A percentile compares a stretch with the other conserved stretches of the same genome.
Evolutionary conservation across 1,284 basidiomycete genomes (phyloP).

Genomic region (Ustilago esculenta): DNA sequence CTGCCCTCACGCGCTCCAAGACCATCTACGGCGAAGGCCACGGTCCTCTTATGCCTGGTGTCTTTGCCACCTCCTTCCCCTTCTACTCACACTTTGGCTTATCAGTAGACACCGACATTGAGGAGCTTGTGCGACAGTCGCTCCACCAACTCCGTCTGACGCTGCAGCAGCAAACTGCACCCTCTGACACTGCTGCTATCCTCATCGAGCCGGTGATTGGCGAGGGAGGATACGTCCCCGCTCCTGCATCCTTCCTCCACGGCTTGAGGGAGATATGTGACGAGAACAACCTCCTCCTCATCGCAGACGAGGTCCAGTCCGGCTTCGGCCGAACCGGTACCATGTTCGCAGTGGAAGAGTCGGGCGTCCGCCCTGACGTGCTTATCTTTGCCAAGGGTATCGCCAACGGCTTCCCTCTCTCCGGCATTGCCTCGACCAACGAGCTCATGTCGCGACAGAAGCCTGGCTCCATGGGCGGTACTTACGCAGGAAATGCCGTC

Average conservation of each 20-base stretch:
- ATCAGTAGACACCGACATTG: slow-evolving; percentile 73
- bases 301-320: slow-evolving; percentile 98
- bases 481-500: slow-evolving; percentile 64
- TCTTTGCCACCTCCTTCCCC: slow-evolving; percentile 83
- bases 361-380: slow-evolving; percentile 83
- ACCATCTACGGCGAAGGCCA: slow-evolving; percentile 84
- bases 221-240: slow-evolving; percentile 91
- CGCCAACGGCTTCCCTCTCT: slow-evolving; percentile 92
- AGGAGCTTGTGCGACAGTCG: slow-evolving; percentile 76
- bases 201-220: slow-evolving; percentile 91
- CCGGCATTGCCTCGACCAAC: slow-evolving; percentile 82
- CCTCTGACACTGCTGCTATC: slow-evolving; percentile 88
- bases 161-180: slow-evolving; percentile 83
- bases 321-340: slow-evolving; percentile 65
- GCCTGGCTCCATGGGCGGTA: slow-evolving; percentile 79
- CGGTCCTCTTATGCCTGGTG: slow-evolving; percentile 85
- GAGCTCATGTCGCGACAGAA: slow-evolving; percentile 82
- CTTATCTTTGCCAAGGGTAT: slow-evolving; percentile 91
- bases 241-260: slow-evolving; percentile 80
- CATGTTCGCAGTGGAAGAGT: slow-evolving; percentile 77
- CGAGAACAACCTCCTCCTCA: slow-evolving; percentile 85
- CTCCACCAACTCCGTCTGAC: slow-evolving; percentile 85
- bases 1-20: slow-evolving; percentile 89
- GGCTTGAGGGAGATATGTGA: slow-evolving; percentile 86
- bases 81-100: slow-evolving; percentile 90